These are phyloP conservation scores for Centrapalus pauciflorus DNA, from an alignment of 129 eudicot species.

Conservation along the genomic window DNA sequence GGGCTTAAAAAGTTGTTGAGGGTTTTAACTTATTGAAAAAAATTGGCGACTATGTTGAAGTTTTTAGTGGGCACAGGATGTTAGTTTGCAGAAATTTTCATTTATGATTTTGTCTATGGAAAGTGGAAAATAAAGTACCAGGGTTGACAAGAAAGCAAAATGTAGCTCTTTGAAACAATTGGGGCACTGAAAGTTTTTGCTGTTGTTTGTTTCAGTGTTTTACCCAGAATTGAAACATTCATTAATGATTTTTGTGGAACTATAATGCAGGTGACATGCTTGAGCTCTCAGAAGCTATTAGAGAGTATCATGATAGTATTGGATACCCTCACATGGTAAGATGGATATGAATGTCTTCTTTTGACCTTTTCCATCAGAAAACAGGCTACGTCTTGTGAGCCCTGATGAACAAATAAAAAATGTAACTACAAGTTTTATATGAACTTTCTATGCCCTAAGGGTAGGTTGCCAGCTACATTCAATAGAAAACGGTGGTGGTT, in stretches of 20 bases:
- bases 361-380: background rate
- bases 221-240: background rate
- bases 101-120: background rate
- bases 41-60: background rate
- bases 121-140: background rate
- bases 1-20: background rate
- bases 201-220: background rate
- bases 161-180: slow-evolving; percentile 10
- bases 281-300: slow-evolving; percentile 93
- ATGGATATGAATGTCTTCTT: background rate
- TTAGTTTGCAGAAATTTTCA: slow-evolving; percentile 1
- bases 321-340: slow-evolving; percentile 79
- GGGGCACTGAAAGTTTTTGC: background rate
- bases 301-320: slow-evolving; percentile 93
- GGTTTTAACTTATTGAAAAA: background rate
- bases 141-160: background rate
- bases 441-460: background rate
- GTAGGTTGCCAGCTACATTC: background rate
- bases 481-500: background rate
- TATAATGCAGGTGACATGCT: slow-evolving; percentile 75
- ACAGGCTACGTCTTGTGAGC: background rate
- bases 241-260: background rate
- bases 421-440: background rate
- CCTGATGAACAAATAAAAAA: too few relatives aligned
- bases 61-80: background rate